These are phyloP conservation scores for Vitis amurensis DNA, from an alignment of 164 flowering plant genomes.

Conservation along the genomic window DNA sequence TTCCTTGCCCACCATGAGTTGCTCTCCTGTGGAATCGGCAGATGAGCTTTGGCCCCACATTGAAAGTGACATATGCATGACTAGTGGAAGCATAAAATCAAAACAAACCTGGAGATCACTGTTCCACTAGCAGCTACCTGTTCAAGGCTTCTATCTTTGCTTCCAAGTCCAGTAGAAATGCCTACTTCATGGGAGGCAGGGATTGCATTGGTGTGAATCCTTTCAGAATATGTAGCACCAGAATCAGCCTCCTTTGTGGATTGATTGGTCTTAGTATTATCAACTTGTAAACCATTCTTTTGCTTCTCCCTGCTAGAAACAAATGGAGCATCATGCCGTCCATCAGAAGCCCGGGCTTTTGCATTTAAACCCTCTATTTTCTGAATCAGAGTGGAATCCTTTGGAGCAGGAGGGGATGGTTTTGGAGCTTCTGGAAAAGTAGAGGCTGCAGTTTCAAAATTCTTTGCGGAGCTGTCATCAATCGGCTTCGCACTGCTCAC, in stretches of 20 bases:
- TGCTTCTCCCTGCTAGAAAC: slow-evolving; percentile 41
- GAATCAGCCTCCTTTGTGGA: slow-evolving; percentile 20
- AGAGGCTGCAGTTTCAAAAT: slow-evolving; percentile 23
- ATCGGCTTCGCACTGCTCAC: slow-evolving; percentile 26
- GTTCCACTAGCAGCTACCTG: slow-evolving; percentile 21
- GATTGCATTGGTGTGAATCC: slow-evolving; percentile 22
- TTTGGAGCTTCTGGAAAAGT: slow-evolving; percentile 21
- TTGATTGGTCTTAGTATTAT: slow-evolving; percentile 26
- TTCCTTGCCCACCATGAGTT: slow-evolving; percentile 44
- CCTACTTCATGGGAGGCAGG: slow-evolving; percentile 21
- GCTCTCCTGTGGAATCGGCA: slow-evolving; percentile 40
- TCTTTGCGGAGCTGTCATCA: slow-evolving; percentile 30
- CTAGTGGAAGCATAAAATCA: slow-evolving; percentile 9
- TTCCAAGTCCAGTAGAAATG: slow-evolving; percentile 18
- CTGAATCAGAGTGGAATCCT: slow-evolving; percentile 58
- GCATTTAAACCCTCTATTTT: slow-evolving; percentile 82
- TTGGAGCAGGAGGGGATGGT: slow-evolving; percentile 28
- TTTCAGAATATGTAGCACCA: slow-evolving; percentile 25
- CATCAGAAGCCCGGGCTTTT: slow-evolving; percentile 68
- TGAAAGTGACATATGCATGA: slow-evolving; percentile 8
- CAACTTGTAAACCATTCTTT: slow-evolving; percentile 20
- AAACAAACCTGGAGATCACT: slow-evolving; percentile 35
- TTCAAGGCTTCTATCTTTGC: slow-evolving; percentile 30
- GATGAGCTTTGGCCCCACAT: slow-evolving; percentile 22
- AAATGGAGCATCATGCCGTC: slow-evolving; percentile 31